phyloP scores from a whole-genome alignment of 345 rosid genomes.

The Rubroshorea leprosula region DNA sequence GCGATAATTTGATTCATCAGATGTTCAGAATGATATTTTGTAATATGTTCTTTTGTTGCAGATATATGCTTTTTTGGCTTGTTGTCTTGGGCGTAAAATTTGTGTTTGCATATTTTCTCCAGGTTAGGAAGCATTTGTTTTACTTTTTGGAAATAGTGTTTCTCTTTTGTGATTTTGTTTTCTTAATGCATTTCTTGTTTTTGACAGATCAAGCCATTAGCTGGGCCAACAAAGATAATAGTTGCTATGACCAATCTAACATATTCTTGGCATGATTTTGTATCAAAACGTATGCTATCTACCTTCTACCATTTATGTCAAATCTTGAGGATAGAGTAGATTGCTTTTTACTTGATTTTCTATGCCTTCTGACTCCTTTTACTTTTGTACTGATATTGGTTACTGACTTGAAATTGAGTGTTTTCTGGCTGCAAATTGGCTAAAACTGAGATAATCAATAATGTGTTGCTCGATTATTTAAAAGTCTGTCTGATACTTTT shows the following conservation, averaged over 20 bases:
- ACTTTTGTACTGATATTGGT: neutral
- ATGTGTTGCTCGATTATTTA: neutral
- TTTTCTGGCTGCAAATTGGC: neutral
- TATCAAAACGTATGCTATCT: slow-evolving; percentile 59
- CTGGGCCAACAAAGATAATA: slow-evolving; percentile 62
- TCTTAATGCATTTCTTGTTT: slow-evolving; percentile 4
- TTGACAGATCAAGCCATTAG: slow-evolving; percentile 83
- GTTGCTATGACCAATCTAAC: slow-evolving; percentile 37
- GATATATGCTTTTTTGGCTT: slow-evolving; percentile 93
- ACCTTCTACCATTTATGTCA: no score
- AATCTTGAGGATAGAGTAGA: no score
- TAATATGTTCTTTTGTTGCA: slow-evolving; percentile 28
- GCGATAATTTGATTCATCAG: neutral
- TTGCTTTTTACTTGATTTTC: neutral
- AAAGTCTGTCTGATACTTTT: neutral
- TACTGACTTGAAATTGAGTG: neutral
- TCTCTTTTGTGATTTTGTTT: neutral
- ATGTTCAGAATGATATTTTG: neutral
- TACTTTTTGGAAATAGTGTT: neutral
- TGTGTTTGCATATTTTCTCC: slow-evolving; percentile 86
- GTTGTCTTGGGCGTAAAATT: slow-evolving; percentile 73
- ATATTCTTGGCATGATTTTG: slow-evolving; percentile 98
- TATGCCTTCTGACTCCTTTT: neutral
- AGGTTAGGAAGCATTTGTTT: slow-evolving; percentile 36
- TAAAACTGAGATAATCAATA: neutral